Base-by-base conservation (phyloP, 2,329 filamentous ascomycete genomes). In the Bipolaris sorokiniana region DNA sequence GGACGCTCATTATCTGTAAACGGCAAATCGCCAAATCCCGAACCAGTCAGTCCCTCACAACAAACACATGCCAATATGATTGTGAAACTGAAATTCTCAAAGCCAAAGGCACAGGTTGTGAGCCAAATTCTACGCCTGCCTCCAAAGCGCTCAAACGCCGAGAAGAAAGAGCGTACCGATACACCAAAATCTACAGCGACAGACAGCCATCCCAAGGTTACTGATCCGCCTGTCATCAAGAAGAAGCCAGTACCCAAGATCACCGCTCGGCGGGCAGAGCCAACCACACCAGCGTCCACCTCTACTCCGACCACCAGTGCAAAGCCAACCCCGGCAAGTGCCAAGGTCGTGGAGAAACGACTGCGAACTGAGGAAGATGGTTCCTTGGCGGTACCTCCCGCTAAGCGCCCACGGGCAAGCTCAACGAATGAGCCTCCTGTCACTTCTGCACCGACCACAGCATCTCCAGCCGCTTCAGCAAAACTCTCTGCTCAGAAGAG, bases 61-160 rank as follows among this genome's bases (percentile, higher is more conserved):
- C 54, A 63, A 34, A 28, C 52, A 15, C 56, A 62, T 7, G 37
- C 62, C 2, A 68, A 57, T 22, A 73, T 82, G 34, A 72, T 84
- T 42, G 79, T 84, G 23, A 82, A 77, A 59, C 68, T 85, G 38
- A 83, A 79, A 57, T 85, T 84, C 64, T 80, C 81, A 15, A 83
- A 80, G 64, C 69, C 77, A 38, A 81, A 82, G 64, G 73, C 75
- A 40, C 79, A 78, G 51, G 78, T 79, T n/a, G 77, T 85, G 31
- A 78, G 81, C 28, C 62, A 70, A 23, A 55, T 74, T 11, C 66
- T 78, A 44, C 67, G 65, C 10, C 61, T 77, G 7, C 73, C 74
- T 5, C 65, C 74, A 0, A 76, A 70, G 52, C 50, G 64, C 42
- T 16, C 51, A 2, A 52, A 51, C 11, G 26, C 57, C 13, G 64